Conservation (phyloP, 2,329 filamentous ascomycete genomes). For the Cordyceps cicadae region DNA sequence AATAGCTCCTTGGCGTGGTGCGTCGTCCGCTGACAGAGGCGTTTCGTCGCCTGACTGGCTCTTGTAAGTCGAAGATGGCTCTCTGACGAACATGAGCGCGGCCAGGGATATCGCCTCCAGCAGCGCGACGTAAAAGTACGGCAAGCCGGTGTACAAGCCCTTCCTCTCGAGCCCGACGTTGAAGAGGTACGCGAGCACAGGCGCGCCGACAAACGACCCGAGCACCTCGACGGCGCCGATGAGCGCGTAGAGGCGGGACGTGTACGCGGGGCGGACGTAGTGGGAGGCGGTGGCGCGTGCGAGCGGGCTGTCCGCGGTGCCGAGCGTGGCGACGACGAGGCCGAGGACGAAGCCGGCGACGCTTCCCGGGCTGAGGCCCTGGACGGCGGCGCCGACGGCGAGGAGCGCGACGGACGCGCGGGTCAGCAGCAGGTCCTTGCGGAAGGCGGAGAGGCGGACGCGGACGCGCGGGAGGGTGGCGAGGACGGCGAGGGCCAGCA, state of each 20-base stretch:
- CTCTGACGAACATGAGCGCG: constrained; percentile 24
- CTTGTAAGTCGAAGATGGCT: constrained; percentile 22
- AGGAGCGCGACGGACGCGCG: constrained; percentile 26
- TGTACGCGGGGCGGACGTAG: constrained; percentile 29
- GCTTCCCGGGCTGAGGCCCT: constrained; percentile 25
- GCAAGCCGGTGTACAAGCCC: constrained; percentile 30
- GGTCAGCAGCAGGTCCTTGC: constrained; percentile 30
- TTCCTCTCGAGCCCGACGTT: constrained; percentile 27
- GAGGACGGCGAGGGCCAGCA: constrained; percentile 31
- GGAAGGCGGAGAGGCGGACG: constrained; percentile 24
- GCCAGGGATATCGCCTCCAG: constrained; percentile 22
- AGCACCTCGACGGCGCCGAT: constrained; percentile 32
- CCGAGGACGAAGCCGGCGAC: constrained; percentile 29
- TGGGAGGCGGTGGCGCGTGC: constrained; percentile 32
- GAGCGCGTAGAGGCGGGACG: constrained; percentile 33
- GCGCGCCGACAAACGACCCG: constrained; percentile 32
- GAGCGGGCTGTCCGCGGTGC: constrained; percentile 30
- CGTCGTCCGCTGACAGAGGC: constrained; percentile 13
- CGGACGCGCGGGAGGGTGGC: constrained; percentile 28
- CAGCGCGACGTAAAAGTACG: constrained; percentile 31
- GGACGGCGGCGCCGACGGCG: constrained; percentile 24
- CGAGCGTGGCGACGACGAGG: constrained; percentile 29
- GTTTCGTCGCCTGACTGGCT: constrained; percentile 6
- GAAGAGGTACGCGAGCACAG: constrained; percentile 32
- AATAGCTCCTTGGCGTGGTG: constrained; percentile 13